Evolutionary conservation across 768 basidiomycete species (phyloP).

Genomic region (Kwoniella mangroviensis): DNA sequence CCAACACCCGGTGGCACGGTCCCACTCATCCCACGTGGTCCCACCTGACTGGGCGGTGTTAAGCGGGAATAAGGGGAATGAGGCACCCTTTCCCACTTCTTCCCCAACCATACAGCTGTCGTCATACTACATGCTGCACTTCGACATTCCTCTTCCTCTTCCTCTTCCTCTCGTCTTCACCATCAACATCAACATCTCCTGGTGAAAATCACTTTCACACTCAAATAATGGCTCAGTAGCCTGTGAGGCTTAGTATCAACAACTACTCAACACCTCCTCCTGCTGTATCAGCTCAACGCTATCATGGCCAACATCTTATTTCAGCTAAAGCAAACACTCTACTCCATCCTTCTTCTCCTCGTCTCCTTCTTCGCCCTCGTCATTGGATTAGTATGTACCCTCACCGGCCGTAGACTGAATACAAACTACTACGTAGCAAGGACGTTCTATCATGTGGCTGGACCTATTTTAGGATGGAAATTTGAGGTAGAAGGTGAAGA

Average conservation of each 20-base stretch:
- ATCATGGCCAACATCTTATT: constrained; percentile 61
- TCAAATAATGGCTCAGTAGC: constrained; percentile 13
- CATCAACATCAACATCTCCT: constrained; percentile 1
- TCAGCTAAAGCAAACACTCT: constrained; percentile 69
- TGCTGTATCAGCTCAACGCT: not conserved
- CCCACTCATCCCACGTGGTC: not conserved
- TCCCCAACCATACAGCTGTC: not conserved
- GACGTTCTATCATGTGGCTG: constrained; percentile 73
- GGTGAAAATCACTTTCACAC: not conserved
- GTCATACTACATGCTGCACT: not conserved
- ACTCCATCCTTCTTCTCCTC: constrained; percentile 70
- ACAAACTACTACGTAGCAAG: constrained; percentile 82
- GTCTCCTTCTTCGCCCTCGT: constrained; percentile 73
- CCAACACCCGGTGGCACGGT: constrained; percentile 7
- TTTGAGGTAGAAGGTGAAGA: constrained; percentile 88
- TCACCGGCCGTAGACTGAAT: constrained; percentile 64
- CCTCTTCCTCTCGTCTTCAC: not conserved
- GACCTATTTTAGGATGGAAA: constrained; percentile 68
- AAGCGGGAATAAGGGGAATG: not conserved
- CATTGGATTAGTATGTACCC: constrained; percentile 67
- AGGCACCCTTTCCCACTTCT: not conserved
- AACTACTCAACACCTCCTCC: not conserved
- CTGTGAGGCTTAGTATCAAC: not conserved
- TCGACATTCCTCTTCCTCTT: not conserved
- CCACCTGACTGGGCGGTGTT: not conserved